Base-by-base conservation (phyloP, 2,329 filamentous ascomycete genomes). In the Sclerotinia subarctica region DNA sequence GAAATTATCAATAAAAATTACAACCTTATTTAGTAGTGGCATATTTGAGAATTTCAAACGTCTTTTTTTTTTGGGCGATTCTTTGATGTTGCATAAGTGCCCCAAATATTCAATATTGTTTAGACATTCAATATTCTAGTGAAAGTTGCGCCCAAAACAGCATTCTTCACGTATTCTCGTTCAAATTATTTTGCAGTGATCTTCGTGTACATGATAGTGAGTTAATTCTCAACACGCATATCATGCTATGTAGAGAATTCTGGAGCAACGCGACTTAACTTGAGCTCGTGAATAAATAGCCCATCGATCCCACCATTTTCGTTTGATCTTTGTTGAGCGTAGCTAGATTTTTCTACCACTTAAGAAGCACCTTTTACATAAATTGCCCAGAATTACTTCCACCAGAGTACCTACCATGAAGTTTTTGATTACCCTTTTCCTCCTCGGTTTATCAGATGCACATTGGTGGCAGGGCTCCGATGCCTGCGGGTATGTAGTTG, bases 151-250 rank as follows among this genome's bases (percentile, higher is more conserved):
- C 44, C 46, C 32, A 38, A 44, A 19, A 35, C 58, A 51, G 29
- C 60, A 64, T 53, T 64, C 60, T 53, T 64, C 60, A 62, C 58
- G 46, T 35, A n/a, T 24, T 21, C 13, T 17, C 58, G 26, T 62
- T 35, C 24, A 51, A 21, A 24, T 24, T 57, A 57, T 60, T 49
- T 47, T 21, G 44, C 21, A 35, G 7, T 24, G 58, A 60, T 49
- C 26, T 21, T 35, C 46, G 38, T 26, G 29, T 29, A 62, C 21
- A 29, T 4, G 13, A 38, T 21, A 38, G 29, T 13, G 44, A 51
- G 19, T 49, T 38, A 26, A 19, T 49, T 62, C n/a, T n/a, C 21
- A 62, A 38, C 29, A 62, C 46, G 21, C 29, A 62, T 51, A 51
- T n/a, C 44, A 51, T 62, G 46, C 21, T 26, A 49, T n/a, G 11